Evolutionary conservation across 1,284 basidiomycete genomes (phyloP), one percentile per base, ranked within the genome.

Genomic region (Anthracocystis setariae): DNA sequence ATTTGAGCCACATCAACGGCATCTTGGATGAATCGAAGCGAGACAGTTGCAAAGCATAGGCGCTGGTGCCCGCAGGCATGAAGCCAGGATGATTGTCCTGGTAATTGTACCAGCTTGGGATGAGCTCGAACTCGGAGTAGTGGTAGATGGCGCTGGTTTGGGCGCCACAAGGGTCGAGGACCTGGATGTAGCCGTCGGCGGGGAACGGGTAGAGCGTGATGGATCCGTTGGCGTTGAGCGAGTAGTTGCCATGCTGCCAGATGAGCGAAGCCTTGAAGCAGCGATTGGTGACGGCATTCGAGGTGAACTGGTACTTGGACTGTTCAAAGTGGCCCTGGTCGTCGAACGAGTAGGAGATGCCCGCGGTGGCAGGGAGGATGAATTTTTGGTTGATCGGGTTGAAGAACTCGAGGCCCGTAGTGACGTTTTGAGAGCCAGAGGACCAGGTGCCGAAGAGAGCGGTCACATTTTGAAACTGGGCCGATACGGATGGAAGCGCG

Each of bases 241-340:
- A 40, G 45, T 80, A 82, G 8, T 67, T 80, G 29, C 80, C 80
- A 45, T 82, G 80, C 33, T 81, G 79, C 80, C 80, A 82, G 35
- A 79, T 73, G 27, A 82, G 59, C 10, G 77, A 69, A 3, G 75
- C 79, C 13, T 71, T 76, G 60, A 81, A 80, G 58, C 80, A 82
- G 12, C 68, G 55, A 21, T 76, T 77, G n/a, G 56, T 63, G 17
- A 53, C 55, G 17, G 74, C 49, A 52, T 80, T 79, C 18, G 77
- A 69, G 15, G 62, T 57, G 56, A 78, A 82, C 39, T 63, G 53
- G 53, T 76, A 76, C 20, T 56, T 50, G 10, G 78, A 57, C 48
- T 70, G 63, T 45, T 82, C 80, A 53, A 81, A 82, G 47, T 55
- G 70, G 20, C 78, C 78, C 29, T 82, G 77, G 24, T 79, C 71